Conservation (phyloP, 2,329 filamentous ascomycete species). For the Alternaria sp. region DNA sequence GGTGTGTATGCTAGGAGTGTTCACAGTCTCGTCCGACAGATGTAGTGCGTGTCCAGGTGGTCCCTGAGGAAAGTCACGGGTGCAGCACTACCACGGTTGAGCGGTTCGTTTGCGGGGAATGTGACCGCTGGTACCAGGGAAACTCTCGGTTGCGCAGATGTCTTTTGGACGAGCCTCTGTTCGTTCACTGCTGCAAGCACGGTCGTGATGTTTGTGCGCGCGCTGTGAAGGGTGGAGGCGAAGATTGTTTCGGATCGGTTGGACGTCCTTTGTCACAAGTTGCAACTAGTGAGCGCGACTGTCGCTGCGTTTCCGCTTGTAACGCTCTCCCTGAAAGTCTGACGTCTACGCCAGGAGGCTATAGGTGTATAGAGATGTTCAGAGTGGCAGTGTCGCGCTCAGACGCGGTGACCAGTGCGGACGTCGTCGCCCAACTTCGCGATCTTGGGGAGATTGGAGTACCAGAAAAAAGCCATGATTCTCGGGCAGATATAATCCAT, state of each 20-base stretch:
- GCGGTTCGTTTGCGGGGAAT: neutral
- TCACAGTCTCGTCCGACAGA: neutral
- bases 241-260: neutral
- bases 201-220: neutral
- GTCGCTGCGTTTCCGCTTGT: neutral
- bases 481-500: conserved; percentile 25
- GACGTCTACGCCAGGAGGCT: neutral
- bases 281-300: neutral
- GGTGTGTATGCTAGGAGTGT: neutral
- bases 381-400: conserved; percentile 14
- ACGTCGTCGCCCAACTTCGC: conserved; percentile 30
- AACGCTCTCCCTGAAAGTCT: neutral
- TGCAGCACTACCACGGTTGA: conserved; percentile 2
- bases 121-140: neutral
- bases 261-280: neutral
- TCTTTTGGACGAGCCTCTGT: neutral
- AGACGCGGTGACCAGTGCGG: conserved; percentile 29
- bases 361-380: conserved; percentile 4
- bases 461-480: conserved; percentile 35
- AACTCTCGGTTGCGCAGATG: neutral
- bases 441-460: conserved; percentile 28
- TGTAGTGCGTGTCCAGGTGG: neutral
- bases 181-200: neutral
- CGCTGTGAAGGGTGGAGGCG: neutral
- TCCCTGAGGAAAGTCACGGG: neutral